A percentile compares a stretch with the other conserved stretches of the same genome.
Conservation (phyloP, 768 basidiomycete species). For the Tephrocybe sp. region DNA sequence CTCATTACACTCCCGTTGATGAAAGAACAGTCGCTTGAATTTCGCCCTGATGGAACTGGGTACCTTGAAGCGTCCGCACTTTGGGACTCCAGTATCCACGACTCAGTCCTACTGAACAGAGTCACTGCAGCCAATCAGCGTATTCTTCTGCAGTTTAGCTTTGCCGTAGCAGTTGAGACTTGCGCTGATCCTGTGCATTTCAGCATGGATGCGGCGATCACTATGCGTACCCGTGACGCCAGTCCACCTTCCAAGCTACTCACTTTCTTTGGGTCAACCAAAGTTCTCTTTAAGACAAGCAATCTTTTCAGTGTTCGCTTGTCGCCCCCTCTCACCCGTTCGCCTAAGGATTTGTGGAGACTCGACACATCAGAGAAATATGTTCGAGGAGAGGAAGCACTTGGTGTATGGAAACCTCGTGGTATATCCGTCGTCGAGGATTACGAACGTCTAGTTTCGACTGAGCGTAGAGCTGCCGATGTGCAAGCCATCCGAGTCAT, state of each 20-base stretch:
- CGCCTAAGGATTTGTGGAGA: conserved; percentile 88
- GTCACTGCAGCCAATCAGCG: conserved; percentile 78
- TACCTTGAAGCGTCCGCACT: conserved; percentile 63
- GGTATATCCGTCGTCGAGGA: conserved; percentile 90
- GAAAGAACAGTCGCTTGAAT: conserved; percentile 70
- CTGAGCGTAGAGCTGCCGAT: conserved; percentile 77
- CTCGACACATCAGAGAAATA: conserved; percentile 94
- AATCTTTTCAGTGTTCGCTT: conserved; percentile 82
- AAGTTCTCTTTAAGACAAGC: conserved; percentile 74
- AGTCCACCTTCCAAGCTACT: conserved; percentile 77
- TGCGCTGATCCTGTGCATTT: conserved; percentile 88
- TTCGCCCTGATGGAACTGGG: conserved; percentile 83
- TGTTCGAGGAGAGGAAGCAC: conserved; percentile 85
- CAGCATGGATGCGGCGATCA: conserved; percentile 80
- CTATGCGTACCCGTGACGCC: conserved; percentile 82
- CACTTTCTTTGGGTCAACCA: conserved; percentile 73
- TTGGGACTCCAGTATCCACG: conserved; percentile 94
- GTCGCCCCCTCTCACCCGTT: conserved; percentile 81
- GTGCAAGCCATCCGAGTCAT: conserved; percentile 87
- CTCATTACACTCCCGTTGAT: conserved; percentile 72
- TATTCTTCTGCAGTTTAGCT: conserved; percentile 73
- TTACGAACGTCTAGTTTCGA: conserved; percentile 66
- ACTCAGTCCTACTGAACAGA: conserved; percentile 80
- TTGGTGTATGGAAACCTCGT: conserved; percentile 83
- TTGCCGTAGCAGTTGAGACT: conserved; percentile 77